Evolutionary conservation across 2,329 filamentous ascomycete species (phyloP).

Genomic region (Metarhizium brunneum): DNA sequence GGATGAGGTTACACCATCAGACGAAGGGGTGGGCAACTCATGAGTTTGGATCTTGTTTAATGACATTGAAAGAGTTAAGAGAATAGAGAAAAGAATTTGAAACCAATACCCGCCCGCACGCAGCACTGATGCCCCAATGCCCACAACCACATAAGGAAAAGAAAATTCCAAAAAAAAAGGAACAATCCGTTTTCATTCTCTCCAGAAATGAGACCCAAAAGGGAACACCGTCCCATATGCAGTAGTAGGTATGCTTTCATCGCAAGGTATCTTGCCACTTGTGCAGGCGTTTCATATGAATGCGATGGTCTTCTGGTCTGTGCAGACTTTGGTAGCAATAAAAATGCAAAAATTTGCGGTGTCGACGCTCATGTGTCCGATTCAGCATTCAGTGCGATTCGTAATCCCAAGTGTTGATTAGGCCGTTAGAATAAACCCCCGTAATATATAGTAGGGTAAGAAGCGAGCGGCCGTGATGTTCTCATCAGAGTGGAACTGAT

Average conservation of each 20-base stretch:
- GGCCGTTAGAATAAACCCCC: background rate
- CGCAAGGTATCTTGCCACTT: background rate
- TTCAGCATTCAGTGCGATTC: background rate
- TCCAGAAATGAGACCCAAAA: background rate
- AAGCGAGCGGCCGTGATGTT: background rate
- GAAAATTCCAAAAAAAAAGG: background rate
- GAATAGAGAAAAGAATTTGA: background rate
- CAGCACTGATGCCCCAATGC: background rate
- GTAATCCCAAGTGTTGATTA: background rate
- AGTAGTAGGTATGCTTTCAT: background rate
- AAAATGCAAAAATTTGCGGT: background rate
- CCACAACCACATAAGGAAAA: background rate
- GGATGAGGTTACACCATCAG: slow-evolving; percentile 11
- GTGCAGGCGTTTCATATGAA: slow-evolving; percentile 1
- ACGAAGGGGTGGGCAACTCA: background rate
- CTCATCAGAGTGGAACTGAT: background rate
- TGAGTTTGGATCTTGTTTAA: background rate
- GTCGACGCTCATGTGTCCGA: background rate
- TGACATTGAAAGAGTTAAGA: background rate
- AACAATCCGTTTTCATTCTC: background rate
- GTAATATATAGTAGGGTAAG: background rate
- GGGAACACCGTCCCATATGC: background rate
- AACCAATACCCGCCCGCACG: slow-evolving; percentile 1
- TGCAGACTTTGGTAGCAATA: background rate
- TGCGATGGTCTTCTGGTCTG: background rate